A percentile compares a stretch with the other conserved stretches of the same genome.
Conservation (phyloP, 805 yeast genomes). For the Yarrowia osloensis region DNA sequence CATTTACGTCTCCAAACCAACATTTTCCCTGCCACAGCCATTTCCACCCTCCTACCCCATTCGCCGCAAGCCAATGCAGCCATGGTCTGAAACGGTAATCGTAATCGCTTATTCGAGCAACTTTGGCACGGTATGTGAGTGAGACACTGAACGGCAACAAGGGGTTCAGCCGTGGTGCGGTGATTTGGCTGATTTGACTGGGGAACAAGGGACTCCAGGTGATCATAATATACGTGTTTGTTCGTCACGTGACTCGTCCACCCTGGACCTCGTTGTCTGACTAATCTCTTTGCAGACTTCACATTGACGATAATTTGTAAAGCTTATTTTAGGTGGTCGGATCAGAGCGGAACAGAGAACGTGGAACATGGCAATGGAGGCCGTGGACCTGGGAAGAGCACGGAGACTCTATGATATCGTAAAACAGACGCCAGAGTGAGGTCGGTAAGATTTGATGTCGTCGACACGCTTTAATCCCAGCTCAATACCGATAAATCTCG, state of each 20-base stretch:
- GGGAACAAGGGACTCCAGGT: too few relatives aligned
- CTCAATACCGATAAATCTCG: too few relatives aligned
- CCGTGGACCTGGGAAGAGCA: too few relatives aligned
- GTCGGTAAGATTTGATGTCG: too few relatives aligned
- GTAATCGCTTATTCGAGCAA: constrained; percentile 13
- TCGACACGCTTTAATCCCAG: too few relatives aligned
- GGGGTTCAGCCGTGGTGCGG: background rate
- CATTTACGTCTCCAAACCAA: background rate
- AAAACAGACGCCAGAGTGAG: too few relatives aligned
- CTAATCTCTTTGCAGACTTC: background rate
- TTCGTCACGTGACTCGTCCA: background rate
- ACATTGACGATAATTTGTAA: background rate
- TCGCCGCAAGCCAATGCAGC: constrained; percentile 1
- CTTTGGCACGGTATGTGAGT: background rate
- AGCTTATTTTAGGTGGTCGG: background rate
- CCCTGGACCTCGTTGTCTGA: background rate
- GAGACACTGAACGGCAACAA: background rate
- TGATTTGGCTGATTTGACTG: background rate
- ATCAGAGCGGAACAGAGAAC: background rate
- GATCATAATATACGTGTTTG: background rate
- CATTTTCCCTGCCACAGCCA: background rate
- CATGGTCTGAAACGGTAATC: constrained; percentile 12
- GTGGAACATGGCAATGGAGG: too few relatives aligned
- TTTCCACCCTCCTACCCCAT: background rate
- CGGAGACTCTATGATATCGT: too few relatives aligned